A percentile compares a stretch with the other conserved stretches of the same genome.
These are phyloP conservation scores for Porogramme epimiltina DNA, from an alignment of 1,284 basidiomycete genomes.

Conservation along the genomic window DNA sequence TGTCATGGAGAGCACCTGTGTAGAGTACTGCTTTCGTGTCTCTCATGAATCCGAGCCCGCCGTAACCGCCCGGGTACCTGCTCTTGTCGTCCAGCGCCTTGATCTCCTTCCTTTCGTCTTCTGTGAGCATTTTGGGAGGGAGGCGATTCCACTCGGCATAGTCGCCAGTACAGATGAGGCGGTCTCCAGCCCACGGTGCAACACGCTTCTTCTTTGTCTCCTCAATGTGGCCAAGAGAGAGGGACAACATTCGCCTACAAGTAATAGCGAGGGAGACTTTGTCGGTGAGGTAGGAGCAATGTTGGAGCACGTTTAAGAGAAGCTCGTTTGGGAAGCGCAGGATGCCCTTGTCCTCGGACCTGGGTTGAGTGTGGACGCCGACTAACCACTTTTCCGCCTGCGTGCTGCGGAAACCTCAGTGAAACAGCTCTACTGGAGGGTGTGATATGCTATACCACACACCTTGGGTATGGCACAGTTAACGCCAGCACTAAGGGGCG, in stretches of 20 bases:
- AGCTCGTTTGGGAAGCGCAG: constrained; percentile 2
- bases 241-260: not conserved
- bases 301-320: not conserved
- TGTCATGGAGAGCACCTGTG: not conserved
- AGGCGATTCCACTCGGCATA: not conserved
- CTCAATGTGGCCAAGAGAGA: not conserved
- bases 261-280: not conserved
- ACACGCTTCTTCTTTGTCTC: not conserved
- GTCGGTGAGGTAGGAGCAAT: not conserved
- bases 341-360: not conserved
- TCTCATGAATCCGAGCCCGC: not conserved
- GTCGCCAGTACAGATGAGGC: constrained; percentile 1
- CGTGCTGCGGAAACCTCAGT: too few species aligned
- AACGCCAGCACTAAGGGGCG: too few species aligned
- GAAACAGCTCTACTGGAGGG: too few species aligned
- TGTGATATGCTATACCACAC: too few species aligned
- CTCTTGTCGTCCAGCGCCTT: not conserved
- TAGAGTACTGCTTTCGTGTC: not conserved
- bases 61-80: not conserved
- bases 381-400: too few species aligned
- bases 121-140: not conserved
- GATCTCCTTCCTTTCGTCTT: too few species aligned
- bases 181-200: not conserved
- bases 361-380: not conserved
- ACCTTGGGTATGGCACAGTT: too few species aligned